A percentile compares a stretch with the other conserved stretches of the same genome.
Conservation (phyloP, 2,329 filamentous ascomycete genomes). For the Ceratocystis variospora region DNA sequence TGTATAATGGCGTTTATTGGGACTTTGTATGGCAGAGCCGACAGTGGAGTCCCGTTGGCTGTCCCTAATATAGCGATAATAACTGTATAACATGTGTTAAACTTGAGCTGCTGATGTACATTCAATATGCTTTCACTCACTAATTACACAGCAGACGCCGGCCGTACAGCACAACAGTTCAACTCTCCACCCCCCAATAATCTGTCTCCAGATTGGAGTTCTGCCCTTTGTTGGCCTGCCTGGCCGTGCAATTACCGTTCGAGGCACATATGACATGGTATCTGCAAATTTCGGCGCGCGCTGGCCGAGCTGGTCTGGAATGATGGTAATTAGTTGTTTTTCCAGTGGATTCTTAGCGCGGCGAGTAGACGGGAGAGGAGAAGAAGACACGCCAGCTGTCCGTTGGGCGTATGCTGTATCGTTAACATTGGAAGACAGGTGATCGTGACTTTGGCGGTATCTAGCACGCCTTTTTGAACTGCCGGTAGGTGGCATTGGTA, state of each 20-base stretch:
- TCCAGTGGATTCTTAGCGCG: background rate
- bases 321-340: constrained; percentile 4
- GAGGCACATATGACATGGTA: background rate
- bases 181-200: background rate
- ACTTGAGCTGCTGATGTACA: background rate
- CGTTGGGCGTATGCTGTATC: background rate
- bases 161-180: constrained; percentile 13
- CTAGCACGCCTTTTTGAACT: background rate
- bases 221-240: background rate
- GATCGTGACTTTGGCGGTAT: background rate
- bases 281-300: constrained; percentile 1
- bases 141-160: constrained; percentile 8
- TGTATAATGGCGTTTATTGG: constrained; percentile 25
- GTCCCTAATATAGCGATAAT: constrained; percentile 16
- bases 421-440: background rate
- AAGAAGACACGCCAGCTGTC: background rate
- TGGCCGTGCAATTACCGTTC: constrained; percentile 12
- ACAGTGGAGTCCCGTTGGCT: constrained; percentile 21
- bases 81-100: background rate
- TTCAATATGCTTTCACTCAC: background rate
- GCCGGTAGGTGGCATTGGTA: background rate
- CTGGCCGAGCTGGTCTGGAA: constrained; percentile 5
- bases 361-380: background rate
- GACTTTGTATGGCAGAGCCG: constrained; percentile 22
- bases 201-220: background rate